Evolutionary conservation across 257 asterid genomes (phyloP), one percentile per base, ranked within the genome.

Genomic region (Ajuga chamaepitys): DNA sequence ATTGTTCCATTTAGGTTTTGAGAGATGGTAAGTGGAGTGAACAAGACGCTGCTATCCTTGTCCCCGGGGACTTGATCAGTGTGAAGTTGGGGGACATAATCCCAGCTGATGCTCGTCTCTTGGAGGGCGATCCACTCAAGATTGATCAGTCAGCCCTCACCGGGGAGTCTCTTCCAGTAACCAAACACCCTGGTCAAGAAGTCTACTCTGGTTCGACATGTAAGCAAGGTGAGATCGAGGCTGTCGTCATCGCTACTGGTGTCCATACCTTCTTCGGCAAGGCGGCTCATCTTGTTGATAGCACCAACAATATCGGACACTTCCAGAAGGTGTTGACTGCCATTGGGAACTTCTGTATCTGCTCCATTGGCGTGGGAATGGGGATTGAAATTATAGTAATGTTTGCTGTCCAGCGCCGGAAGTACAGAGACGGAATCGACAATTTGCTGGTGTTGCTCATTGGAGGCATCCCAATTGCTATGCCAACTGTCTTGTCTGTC

Each of bases 191-290:
- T 26, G 94, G 93, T 0, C 81, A 85, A 7, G 94, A 65, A 50
- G 96, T 91, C 10, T 91, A 64, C 82, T 91, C 98, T 2, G 98
- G 98, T 18, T 91, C 98, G 65, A 91, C 98, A 25, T 85, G 95
- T 74, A 91, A 91, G 78, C 98, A 91, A 66, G 98, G 98, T 7
- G 98, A 91, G 59, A 70, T 91, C 9, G 95, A 91, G 76, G 96
- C 98, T 2, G 82, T 91, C 1, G 95, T 91, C 26, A 88, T 91
- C 11, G 98, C 96, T 76, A 91, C 96, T 0, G 98, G 98, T 12
- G 92, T 91, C n/a, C 90, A 91, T 71, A 86, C 96, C 77, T 91
- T 91, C 82, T 91, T 91, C 61, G 98, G 98, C 11, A 91, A 88
- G 72, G 98, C 98, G 61, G 98, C 98, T 25, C 98, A 91, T 70